Evolutionary conservation across 1,139 yeast genomes (phyloP).

Genomic region (Lodderomyces beijingensis): DNA sequence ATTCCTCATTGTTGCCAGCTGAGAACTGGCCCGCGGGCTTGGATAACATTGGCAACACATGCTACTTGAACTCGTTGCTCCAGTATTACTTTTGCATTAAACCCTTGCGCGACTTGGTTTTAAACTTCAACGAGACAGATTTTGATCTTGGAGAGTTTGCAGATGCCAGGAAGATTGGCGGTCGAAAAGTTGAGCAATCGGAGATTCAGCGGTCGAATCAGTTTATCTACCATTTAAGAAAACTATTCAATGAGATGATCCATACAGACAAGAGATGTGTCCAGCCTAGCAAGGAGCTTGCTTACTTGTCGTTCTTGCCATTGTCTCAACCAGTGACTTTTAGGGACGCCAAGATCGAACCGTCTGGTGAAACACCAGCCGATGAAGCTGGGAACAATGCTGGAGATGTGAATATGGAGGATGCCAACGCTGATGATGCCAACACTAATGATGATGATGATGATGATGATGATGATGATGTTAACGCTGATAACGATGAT

Average conservation of each 20-base stretch:
- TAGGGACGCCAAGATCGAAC: constrained; percentile 19
- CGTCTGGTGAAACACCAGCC: too few relatives aligned
- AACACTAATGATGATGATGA: background rate
- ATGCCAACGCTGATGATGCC: constrained; percentile 1
- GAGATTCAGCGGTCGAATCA: constrained; percentile 81
- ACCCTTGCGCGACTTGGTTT: constrained; percentile 69
- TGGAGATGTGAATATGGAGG: constrained; percentile 3
- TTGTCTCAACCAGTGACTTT: constrained; percentile 64
- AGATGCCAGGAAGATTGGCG: constrained; percentile 68
- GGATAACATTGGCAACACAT: constrained; percentile 92
- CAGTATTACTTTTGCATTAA: constrained; percentile 86
- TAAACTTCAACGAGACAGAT: constrained; percentile 45
- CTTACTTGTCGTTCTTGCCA: constrained; percentile 83
- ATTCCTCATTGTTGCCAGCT: constrained; percentile 55
- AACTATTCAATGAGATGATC: constrained; percentile 67
- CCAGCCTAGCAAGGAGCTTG: constrained; percentile 78
- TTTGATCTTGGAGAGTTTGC: constrained; percentile 12
- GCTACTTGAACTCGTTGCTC: constrained; percentile 83
- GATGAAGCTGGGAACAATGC: constrained; percentile 1
- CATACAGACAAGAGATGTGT: constrained; percentile 60
- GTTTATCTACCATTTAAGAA: constrained; percentile 68
- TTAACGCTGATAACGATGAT: constrained; percentile 6
- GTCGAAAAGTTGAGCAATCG: constrained; percentile 64
- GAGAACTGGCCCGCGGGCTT: constrained; percentile 85
- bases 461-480: constrained; percentile 2